Percentiles rank a stretch among this genome's conserved stretches.
Conservation (phyloP, 2,329 filamentous ascomycete genomes). For the Verticillium zaregamsianum region DNA sequence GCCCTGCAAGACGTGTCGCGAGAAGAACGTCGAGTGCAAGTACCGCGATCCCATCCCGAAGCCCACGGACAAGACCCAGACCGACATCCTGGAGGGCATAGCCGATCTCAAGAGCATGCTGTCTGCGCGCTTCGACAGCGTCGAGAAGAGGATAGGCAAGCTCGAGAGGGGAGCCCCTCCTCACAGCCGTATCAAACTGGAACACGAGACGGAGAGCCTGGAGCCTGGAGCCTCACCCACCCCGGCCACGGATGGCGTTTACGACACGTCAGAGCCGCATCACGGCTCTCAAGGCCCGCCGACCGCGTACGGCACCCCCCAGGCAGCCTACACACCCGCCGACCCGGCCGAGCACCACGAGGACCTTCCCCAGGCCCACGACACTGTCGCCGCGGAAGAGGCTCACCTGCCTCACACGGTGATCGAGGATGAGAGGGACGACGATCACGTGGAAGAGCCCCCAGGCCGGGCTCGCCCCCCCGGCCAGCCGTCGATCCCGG, state of each 20-base stretch:
- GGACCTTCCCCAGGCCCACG: not conserved
- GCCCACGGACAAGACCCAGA: conserved; percentile 62
- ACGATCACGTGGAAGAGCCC: conserved; percentile 45
- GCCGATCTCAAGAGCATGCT: conserved; percentile 18
- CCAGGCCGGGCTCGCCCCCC: conserved; percentile 47
- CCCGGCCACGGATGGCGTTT: not conserved
- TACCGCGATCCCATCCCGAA: conserved; percentile 90
- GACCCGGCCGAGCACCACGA: not conserved
- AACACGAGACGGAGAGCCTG: conserved; percentile 1
- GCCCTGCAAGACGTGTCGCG: conserved; percentile 81
- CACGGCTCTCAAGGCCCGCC: not conserved
- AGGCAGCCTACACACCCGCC: conserved; percentile 1
- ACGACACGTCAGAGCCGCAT: not conserved
- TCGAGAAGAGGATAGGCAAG: conserved; percentile 7
- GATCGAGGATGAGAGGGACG: conserved; percentile 31
- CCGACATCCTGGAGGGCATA: conserved; percentile 57
- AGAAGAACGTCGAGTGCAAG: conserved; percentile 78
- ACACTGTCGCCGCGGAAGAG: conserved; percentile 1
- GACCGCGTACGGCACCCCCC: conserved; percentile 1
- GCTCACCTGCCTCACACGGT: conserved; percentile 20
- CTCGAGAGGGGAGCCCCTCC: not conserved
- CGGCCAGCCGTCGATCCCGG: conserved; percentile 67
- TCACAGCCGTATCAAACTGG: conserved; percentile 8
- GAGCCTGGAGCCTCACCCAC: not conserved
- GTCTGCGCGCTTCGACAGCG: conserved; percentile 8